Evolutionary conservation across 1,139 yeast genomes (phyloP).

Genomic region (Yamadazyma kanchanaburiensis): DNA sequence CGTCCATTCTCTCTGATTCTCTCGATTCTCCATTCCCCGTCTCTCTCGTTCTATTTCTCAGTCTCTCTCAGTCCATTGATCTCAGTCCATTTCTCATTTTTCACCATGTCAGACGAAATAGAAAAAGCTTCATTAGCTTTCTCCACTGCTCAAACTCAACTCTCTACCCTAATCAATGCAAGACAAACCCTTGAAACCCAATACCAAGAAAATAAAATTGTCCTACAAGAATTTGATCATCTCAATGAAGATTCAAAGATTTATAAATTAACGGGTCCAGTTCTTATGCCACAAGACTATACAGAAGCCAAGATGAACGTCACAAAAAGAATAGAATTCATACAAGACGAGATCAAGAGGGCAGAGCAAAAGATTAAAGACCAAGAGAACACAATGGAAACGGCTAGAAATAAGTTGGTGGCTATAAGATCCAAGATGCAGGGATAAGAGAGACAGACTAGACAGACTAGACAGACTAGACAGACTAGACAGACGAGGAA

Average conservation of each 20-base stretch:
- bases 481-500: too few relatives aligned
- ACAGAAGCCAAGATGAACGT: constrained; percentile 81
- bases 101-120: constrained; percentile 23
- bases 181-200: constrained; percentile 76
- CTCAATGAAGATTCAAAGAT: constrained; percentile 65
- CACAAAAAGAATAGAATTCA: constrained; percentile 83
- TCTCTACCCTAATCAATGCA: constrained; percentile 50
- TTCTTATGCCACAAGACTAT: constrained; percentile 82
- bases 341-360: constrained; percentile 67
- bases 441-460: too few relatives aligned
- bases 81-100: neutral
- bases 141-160: constrained; percentile 29
- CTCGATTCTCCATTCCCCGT: neutral
- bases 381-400: constrained; percentile 51
- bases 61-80: neutral
- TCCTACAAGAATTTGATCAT: constrained; percentile 70
- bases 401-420: constrained; percentile 46
- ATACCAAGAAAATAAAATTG: constrained; percentile 87
- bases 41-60: neutral
- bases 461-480: too few relatives aligned
- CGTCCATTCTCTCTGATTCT: neutral
- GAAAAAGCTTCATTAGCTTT: constrained; percentile 41
- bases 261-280: constrained; percentile 89
- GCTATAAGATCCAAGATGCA: constrained; percentile 26
- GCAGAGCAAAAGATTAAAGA: constrained; percentile 57